A percentile compares a stretch with the other conserved stretches of the same genome.
These are phyloP conservation scores for Rhodomyrtus tomentosa DNA, from an alignment of 345 rosid genomes.

Conservation along the genomic window DNA sequence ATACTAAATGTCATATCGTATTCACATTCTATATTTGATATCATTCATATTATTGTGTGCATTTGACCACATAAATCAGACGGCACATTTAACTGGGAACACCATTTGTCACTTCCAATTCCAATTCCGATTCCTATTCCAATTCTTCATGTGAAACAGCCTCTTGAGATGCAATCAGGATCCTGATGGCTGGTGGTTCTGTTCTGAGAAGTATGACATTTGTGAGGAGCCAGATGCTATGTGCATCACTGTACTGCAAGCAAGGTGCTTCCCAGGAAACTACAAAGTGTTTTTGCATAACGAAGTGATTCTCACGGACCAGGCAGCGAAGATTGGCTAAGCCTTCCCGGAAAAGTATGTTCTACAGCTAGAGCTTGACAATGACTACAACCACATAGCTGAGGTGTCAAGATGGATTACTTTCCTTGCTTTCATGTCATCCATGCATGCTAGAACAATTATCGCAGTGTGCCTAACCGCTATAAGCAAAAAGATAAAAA, in stretches of 20 bases:
- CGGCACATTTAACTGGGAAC: neutral
- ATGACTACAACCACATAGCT: neutral
- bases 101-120: neutral
- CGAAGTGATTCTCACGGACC: neutral
- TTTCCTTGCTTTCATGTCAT: neutral
- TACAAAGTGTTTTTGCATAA: neutral
- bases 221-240: neutral
- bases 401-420: neutral
- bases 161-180: neutral
- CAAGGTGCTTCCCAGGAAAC: neutral
- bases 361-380: neutral
- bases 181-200: neutral
- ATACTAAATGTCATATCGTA: neutral
- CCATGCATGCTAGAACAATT: neutral
- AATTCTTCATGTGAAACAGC: neutral
- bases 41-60: neutral
- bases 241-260: neutral
- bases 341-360: neutral
- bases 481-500: neutral
- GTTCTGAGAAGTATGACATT: neutral
- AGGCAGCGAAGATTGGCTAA: neutral
- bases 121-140: neutral
- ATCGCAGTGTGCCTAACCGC: neutral
- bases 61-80: neutral
- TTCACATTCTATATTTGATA: neutral